phyloP scores from a whole-genome alignment of 768 basidiomycete species.

The Tulasnella sp. region DNA sequence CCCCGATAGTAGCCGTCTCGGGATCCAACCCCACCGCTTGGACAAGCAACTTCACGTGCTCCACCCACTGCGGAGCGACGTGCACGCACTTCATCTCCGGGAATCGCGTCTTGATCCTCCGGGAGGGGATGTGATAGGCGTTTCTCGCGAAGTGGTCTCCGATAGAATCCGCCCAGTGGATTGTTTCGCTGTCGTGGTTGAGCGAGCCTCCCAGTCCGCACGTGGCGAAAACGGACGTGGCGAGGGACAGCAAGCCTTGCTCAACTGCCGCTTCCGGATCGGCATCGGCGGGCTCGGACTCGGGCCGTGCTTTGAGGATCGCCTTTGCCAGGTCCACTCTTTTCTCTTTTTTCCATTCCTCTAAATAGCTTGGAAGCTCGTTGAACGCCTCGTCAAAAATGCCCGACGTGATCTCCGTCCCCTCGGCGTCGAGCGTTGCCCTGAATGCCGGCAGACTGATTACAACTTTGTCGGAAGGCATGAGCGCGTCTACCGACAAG shows the following conservation, averaged over 20 bases:
- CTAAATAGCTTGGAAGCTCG: background rate
- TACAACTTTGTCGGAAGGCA: background rate
- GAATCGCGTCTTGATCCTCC: background rate
- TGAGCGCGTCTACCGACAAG: background rate
- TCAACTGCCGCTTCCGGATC: background rate
- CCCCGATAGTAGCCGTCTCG: background rate
- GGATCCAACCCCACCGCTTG: conserved; percentile 4
- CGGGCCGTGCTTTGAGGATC: background rate
- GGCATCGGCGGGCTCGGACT: background rate
- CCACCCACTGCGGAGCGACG: background rate
- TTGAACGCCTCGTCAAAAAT: background rate
- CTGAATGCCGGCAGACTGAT: background rate
- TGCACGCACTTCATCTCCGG: background rate
- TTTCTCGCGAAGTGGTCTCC: background rate
- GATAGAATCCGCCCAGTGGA: background rate
- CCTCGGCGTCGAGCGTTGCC: background rate
- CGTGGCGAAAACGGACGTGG: background rate
- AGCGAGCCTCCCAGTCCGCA: background rate
- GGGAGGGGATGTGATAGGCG: background rate
- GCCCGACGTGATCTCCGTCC: background rate
- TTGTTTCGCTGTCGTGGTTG: background rate
- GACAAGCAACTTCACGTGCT: background rate
- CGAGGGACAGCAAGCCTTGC: background rate
- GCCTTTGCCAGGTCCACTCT: background rate
- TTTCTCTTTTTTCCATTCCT: background rate